Base-by-base conservation (phyloP, 2,329 filamentous ascomycete genomes). In the Rugonectria rugulosa region DNA sequence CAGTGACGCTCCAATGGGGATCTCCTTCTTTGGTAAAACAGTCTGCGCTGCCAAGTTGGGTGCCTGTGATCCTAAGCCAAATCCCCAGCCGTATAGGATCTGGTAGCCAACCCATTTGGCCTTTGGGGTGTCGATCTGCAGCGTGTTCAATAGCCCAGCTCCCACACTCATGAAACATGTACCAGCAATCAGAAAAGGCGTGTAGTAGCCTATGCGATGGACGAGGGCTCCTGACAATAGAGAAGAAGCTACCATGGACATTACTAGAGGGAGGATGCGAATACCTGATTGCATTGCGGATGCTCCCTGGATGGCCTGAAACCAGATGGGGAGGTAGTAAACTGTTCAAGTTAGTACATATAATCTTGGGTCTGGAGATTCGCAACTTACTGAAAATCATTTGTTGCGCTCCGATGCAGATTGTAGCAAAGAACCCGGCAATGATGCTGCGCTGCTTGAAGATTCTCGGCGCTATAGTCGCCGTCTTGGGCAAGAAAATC, bases 261-360 rank as follows among this genome's bases (percentile, higher is more conserved):
- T 54, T 6, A 72, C 57, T 1, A 68, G 54, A 6, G 71, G 69
- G 2, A 73, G 61, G 3, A 66, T 56, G 12, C 62, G 63, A 29
- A 72, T 67, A n/a, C 71, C 70, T 0, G 68, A 68, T 3, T 68
- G 34, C 2, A 72, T 56, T 15, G 71, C 69, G 2, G 66, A 60
- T 15, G 60, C 54, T 8, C 68, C 77, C 46, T 77, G 68, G 40
- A 80, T 75, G 10, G 75, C 76, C 56, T 81, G 79, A 65, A 81
- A 82, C 77, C 79, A 84, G 50, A 82, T 73, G 10, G 80, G 79
- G 5, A 83, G 68, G 61, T 75, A 81, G 65, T 79, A 79, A 5
- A 75, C 71, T 61, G 23, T 15, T 4, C 3, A 4, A 5, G 11
- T 60, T 21, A 57, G 57, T n/a, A n/a, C n/a, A 5, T 4, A 21